phyloP scores from a whole-genome alignment of 2,329 filamentous ascomycete species.

The Acarospora socialis region DNA sequence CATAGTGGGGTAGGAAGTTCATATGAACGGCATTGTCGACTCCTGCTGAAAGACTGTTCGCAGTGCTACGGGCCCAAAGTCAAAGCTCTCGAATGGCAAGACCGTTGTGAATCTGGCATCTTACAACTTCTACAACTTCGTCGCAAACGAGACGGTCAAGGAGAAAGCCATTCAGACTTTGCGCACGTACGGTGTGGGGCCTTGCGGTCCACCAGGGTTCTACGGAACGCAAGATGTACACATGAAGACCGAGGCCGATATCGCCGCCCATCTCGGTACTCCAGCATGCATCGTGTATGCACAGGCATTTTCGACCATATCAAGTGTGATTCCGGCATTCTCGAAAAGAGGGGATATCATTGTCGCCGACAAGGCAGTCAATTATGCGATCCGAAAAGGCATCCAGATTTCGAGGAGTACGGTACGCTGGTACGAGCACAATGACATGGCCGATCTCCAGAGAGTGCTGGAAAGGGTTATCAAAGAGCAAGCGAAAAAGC shows the following conservation, averaged over 20 bases:
- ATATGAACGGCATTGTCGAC: background rate
- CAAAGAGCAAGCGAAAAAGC: constrained; percentile 77
- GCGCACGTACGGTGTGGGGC: constrained; percentile 88
- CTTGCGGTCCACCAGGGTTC: constrained; percentile 92
- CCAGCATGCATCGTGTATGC: constrained; percentile 89
- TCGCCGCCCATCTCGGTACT: constrained; percentile 77
- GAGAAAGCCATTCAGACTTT: constrained; percentile 90
- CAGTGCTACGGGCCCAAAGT: constrained; percentile 78
- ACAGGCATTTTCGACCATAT: constrained; percentile 90
- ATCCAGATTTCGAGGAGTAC: constrained; percentile 84
- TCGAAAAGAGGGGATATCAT: constrained; percentile 96
- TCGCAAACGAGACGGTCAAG: constrained; percentile 79
- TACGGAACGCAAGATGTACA: constrained; percentile 98
- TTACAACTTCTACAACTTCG: constrained; percentile 97
- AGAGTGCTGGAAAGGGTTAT: constrained; percentile 69
- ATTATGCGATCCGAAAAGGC: constrained; percentile 87
- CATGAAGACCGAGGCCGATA: constrained; percentile 89
- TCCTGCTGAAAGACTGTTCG: constrained; percentile 3
- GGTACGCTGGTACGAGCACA: constrained; percentile 89
- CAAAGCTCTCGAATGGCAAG: constrained; percentile 74
- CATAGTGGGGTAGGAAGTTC: constrained; percentile 58
- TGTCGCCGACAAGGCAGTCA: constrained; percentile 83
- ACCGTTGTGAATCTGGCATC: constrained; percentile 88
- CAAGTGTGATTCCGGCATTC: constrained; percentile 92
- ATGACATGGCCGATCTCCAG: constrained; percentile 89